A percentile compares a stretch with the other conserved stretches of the same genome.
phyloP scores from a whole-genome alignment of 768 basidiomycete species.

The Guyanaporus albipodus region DNA sequence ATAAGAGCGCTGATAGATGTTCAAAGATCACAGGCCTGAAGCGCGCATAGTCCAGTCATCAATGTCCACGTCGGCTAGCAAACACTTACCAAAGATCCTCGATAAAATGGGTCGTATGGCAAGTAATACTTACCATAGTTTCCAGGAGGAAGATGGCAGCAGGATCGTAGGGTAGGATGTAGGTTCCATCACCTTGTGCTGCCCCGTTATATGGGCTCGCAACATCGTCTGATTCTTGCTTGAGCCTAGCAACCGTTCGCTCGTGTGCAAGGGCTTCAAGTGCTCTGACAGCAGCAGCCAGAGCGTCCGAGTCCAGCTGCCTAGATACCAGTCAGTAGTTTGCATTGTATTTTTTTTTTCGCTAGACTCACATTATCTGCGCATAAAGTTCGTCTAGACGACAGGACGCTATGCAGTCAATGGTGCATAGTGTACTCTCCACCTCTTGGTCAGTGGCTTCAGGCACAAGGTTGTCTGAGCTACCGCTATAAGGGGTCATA shows the following conservation, averaged over 20 bases:
- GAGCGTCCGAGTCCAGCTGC: slow-evolving; percentile 71
- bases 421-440: slow-evolving; percentile 90
- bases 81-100: slow-evolving; percentile 80
- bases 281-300: slow-evolving; percentile 80
- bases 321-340: slow-evolving; percentile 38
- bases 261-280: slow-evolving; percentile 89
- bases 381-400: slow-evolving; percentile 90
- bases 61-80: not conserved
- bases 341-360: not conserved
- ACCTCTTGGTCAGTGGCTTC: slow-evolving; percentile 90
- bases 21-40: slow-evolving; percentile 92
- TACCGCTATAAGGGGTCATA: slow-evolving; percentile 86
- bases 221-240: slow-evolving; percentile 63
- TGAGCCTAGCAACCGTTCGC: slow-evolving; percentile 75
- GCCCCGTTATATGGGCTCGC: slow-evolving; percentile 32
- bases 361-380: slow-evolving; percentile 75
- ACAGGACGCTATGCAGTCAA: slow-evolving; percentile 94
- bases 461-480: slow-evolving; percentile 70
- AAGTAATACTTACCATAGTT: slow-evolving; percentile 87
- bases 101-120: slow-evolving; percentile 70
- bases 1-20: slow-evolving; percentile 79
- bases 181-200: slow-evolving; percentile 40
- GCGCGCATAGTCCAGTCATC: not conserved
- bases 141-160: slow-evolving; percentile 93
- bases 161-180: slow-evolving; percentile 86